Percentiles rank a stretch among this genome's conserved stretches.
phyloP scores from a whole-genome alignment of 441 rosid genomes.

The Erodium chrysanthum region DNA sequence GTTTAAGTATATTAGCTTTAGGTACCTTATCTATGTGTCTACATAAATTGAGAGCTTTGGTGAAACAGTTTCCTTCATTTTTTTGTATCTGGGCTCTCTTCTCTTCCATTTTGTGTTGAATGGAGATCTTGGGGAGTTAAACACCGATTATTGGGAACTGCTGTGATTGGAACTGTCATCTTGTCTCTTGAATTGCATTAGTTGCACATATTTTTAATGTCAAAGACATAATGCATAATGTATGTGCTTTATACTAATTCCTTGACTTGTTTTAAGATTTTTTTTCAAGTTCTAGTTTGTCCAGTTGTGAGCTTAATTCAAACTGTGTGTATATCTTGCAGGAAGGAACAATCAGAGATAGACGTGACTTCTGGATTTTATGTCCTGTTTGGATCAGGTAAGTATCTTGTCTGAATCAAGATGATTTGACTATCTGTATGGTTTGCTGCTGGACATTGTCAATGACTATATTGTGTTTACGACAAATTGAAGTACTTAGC shows the following conservation, averaged over 20 bases:
- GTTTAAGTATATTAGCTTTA: no score
- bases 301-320: background rate
- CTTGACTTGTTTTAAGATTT: background rate
- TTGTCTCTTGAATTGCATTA: no score
- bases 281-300: background rate
- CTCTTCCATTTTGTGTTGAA: background rate
- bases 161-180: no score
- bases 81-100: background rate
- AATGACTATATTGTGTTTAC: no score
- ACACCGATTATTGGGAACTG: background rate
- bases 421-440: background rate
- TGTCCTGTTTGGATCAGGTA: conserved; percentile 86
- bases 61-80: background rate
- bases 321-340: conserved; percentile 24
- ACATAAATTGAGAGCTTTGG: background rate
- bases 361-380: conserved; percentile 85
- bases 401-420: background rate
- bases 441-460: no score
- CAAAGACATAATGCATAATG: background rate
- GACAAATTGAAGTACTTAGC: background rate
- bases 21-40: no score
- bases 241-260: background rate
- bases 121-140: background rate
- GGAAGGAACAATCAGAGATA: conserved; percentile 91
- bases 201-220: no score